These are phyloP conservation scores for Ascobolus immersus DNA, from an alignment of 495 filamentous ascomycete genomes.

Conservation along the genomic window DNA sequence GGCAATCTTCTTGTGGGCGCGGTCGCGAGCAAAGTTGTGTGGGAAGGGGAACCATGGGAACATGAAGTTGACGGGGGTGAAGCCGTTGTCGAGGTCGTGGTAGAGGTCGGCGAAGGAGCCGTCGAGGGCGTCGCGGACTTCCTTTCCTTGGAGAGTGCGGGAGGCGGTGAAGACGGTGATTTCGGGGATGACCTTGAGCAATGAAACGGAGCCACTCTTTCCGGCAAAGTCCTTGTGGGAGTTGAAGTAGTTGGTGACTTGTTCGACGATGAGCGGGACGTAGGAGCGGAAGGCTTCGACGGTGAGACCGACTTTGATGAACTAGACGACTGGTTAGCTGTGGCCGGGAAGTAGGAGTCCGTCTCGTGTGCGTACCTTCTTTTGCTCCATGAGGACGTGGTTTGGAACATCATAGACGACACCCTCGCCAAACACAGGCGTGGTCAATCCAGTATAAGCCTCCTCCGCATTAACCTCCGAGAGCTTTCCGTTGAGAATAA, in stretches of 20 bases:
- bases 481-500: constrained; percentile 65
- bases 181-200: constrained; percentile 47
- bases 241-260: constrained; percentile 46
- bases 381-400: constrained; percentile 63
- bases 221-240: constrained; percentile 39
- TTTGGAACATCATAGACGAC: constrained; percentile 79
- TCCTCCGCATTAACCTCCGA: constrained; percentile 63
- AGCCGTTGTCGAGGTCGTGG: constrained; percentile 68
- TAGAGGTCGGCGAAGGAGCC: constrained; percentile 47
- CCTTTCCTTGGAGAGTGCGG: constrained; percentile 53
- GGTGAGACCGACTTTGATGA: constrained; percentile 67
- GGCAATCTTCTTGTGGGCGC: constrained; percentile 47
- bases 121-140: constrained; percentile 51
- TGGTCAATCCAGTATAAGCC: constrained; percentile 56
- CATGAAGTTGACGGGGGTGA: constrained; percentile 63
- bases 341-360: background rate
- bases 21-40: constrained; percentile 53
- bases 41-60: constrained; percentile 70
- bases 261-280: constrained; percentile 51
- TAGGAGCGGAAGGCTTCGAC: constrained; percentile 50
- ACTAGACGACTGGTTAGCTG: constrained; percentile 21
- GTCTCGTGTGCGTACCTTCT: constrained; percentile 26
- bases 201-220: constrained; percentile 34
- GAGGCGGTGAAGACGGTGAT: constrained; percentile 70
- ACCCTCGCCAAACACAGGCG: constrained; percentile 63